phyloP scores from a whole-genome alignment of 2,329 filamentous ascomycete genomes.

The Botrytis byssoidea region DNA sequence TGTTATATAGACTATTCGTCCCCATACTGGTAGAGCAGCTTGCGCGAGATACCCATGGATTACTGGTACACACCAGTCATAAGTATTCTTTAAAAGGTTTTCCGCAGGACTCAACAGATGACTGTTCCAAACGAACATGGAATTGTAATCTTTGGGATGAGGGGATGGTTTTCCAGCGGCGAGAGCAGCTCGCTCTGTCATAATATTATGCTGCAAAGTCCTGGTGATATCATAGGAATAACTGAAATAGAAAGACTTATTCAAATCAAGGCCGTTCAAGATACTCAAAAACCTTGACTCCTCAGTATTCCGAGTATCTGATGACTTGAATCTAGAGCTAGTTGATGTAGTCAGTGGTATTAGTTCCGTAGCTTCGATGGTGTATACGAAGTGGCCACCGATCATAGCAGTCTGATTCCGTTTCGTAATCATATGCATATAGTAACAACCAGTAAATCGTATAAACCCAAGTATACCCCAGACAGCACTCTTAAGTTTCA shows the following conservation, averaged over 20 bases:
- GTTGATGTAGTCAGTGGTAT: slow-evolving; percentile 76
- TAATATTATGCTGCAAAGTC: slow-evolving; percentile 89
- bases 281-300: slow-evolving; percentile 88
- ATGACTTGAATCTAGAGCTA: slow-evolving; percentile 64
- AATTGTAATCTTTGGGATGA: slow-evolving; percentile 68
- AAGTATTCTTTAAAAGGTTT: slow-evolving; percentile 70
- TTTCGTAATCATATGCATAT: slow-evolving; percentile 96
- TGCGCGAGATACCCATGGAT: slow-evolving; percentile 97
- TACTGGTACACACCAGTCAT: slow-evolving; percentile 94
- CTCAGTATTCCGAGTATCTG: slow-evolving; percentile 76
- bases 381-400: slow-evolving; percentile 93
- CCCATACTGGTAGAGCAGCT: slow-evolving; percentile 79
- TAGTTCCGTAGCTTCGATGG: slow-evolving; percentile 89
- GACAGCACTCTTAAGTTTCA: slow-evolving; percentile 84
- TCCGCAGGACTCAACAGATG: slow-evolving; percentile 78
- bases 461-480: slow-evolving; percentile 97
- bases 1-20: slow-evolving; percentile 84
- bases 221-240: slow-evolving; percentile 96
- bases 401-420: slow-evolving; percentile 94
- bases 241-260: slow-evolving; percentile 94
- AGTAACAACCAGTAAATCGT: slow-evolving; percentile 90
- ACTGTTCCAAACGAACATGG: slow-evolving; percentile 98
- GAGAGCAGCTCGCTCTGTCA: slow-evolving; percentile 70
- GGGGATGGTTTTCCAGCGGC: slow-evolving; percentile 60
- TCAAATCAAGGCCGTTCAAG: slow-evolving; percentile 85